phyloP scores from a whole-genome alignment of 176 grass and related monocot genomes.

The Cenchrus purpureus region DNA sequence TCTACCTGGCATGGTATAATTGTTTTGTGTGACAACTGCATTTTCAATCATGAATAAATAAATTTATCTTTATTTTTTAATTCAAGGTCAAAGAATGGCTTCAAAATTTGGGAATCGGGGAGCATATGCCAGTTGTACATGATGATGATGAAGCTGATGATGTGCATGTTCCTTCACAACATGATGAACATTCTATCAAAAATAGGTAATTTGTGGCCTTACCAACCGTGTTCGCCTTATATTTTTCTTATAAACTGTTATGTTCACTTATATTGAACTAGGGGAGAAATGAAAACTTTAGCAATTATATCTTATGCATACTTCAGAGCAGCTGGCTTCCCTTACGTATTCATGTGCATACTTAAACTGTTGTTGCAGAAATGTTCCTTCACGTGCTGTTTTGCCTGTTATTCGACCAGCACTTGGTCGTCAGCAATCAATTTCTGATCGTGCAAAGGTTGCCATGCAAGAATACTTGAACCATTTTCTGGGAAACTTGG shows the following conservation, averaged over 20 bases:
- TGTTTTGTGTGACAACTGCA: background rate
- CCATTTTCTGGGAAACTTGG: slow-evolving; percentile 83
- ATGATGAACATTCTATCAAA: slow-evolving; percentile 62
- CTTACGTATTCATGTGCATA: background rate
- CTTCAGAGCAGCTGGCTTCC: background rate
- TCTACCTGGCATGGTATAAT: background rate
- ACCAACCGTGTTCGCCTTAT: background rate
- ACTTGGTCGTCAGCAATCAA: slow-evolving; percentile 69
- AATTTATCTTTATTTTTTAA: slow-evolving; percentile 24
- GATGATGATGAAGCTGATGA: slow-evolving; percentile 83
- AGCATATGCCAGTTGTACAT: slow-evolving; percentile 63
- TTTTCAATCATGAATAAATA: slow-evolving; percentile 1
- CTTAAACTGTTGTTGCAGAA: slow-evolving; percentile 48
- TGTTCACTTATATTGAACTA: background rate
- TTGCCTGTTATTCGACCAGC: slow-evolving; percentile 75
- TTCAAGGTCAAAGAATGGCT: slow-evolving; percentile 92
- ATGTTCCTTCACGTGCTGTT: slow-evolving; percentile 78
- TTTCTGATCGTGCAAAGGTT: slow-evolving; percentile 75
- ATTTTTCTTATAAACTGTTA: background rate
- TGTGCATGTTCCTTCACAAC: slow-evolving; percentile 56
- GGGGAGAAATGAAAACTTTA: slow-evolving; percentile 10
- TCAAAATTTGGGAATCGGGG: slow-evolving; percentile 81
- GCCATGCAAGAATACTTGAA: slow-evolving; percentile 88
- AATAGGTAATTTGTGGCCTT: slow-evolving; percentile 55
- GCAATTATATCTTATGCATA: background rate